Evolutionary conservation across 2,329 filamentous ascomycete species (phyloP).

Genomic region (Achaetomium macrosporum): DNA sequence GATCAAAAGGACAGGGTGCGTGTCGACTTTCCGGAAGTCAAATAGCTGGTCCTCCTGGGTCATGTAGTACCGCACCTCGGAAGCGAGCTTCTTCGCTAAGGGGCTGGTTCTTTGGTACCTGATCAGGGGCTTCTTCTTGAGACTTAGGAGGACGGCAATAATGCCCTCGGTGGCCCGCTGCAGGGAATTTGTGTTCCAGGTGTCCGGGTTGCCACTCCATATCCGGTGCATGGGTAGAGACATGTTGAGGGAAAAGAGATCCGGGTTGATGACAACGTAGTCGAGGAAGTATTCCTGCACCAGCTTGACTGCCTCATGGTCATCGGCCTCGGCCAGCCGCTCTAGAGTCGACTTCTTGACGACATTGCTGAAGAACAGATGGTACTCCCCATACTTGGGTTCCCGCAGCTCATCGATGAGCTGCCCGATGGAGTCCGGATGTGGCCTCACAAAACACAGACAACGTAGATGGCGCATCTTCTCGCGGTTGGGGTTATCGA

Average conservation of each 20-base stretch:
- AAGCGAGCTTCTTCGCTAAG: constrained; percentile 85
- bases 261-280: constrained; percentile 90
- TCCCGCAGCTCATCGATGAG: constrained; percentile 94
- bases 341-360: constrained; percentile 95
- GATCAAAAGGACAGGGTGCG: constrained; percentile 84
- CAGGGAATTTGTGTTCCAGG: constrained; percentile 85
- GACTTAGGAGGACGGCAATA: constrained; percentile 72
- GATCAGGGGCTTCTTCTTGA: constrained; percentile 96
- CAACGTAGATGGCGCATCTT: constrained; percentile 98
- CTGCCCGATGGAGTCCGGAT: constrained; percentile 84
- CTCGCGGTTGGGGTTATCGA: constrained; percentile 84
- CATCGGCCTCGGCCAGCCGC: constrained; percentile 89
- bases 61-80: constrained; percentile 85
- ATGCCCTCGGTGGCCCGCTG: constrained; percentile 83
- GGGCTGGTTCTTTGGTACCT: constrained; percentile 88
- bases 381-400: constrained; percentile 95
- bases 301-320: constrained; percentile 90
- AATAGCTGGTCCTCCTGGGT: constrained; percentile 95
- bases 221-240: constrained; percentile 66
- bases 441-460: constrained; percentile 87
- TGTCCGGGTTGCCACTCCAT: constrained; percentile 76
- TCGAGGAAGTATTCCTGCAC: constrained; percentile 97
- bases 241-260: constrained; percentile 77
- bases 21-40: constrained; percentile 92
- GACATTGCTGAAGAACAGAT: constrained; percentile 96